These are phyloP conservation scores for Cystofilobasidium capitatum DNA, from an alignment of 768 basidiomycete genomes.

Conservation along the genomic window DNA sequence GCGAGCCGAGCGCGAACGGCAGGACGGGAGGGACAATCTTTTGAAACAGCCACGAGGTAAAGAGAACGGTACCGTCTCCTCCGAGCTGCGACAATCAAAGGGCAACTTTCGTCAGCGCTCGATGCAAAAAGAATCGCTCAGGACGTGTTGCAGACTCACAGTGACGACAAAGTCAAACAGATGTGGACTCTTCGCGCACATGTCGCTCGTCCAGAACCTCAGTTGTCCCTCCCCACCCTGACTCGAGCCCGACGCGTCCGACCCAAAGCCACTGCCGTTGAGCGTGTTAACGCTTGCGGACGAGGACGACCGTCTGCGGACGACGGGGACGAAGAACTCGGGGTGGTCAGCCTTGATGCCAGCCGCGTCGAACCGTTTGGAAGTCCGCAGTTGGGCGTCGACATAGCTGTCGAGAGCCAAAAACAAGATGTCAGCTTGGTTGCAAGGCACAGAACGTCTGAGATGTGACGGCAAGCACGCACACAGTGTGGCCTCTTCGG, in stretches of 20 bases:
- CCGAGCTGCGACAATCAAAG: conserved; percentile 56
- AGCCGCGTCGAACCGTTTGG: conserved; percentile 85
- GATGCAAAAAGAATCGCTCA: neutral
- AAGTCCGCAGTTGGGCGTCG: conserved; percentile 76
- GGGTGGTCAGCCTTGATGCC: conserved; percentile 80
- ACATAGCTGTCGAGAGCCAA: conserved; percentile 58
- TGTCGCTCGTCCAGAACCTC: conserved; percentile 92
- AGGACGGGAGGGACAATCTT: conserved; percentile 97
- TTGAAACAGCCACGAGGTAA: conserved; percentile 99
- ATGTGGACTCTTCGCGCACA: conserved; percentile 84
- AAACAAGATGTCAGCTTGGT: neutral
- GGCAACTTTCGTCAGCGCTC: neutral
- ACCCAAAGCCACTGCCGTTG: conserved; percentile 12
- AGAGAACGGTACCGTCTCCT: conserved; percentile 95
- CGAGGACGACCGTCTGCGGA: conserved; percentile 58
- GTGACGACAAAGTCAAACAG: conserved; percentile 97
- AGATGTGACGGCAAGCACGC: conserved; percentile 34
- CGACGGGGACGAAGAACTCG: conserved; percentile 71
- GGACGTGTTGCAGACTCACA: conserved; percentile 59
- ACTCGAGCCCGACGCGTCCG: neutral
- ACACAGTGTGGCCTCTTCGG: conserved; percentile 77
- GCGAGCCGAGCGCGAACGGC: conserved; percentile 89
- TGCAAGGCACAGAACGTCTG: neutral
- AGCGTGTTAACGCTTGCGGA: conserved; percentile 30
- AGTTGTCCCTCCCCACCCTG: conserved; percentile 62